A percentile compares a stretch with the other conserved stretches of the same genome.
Evolutionary conservation across 2,329 filamentous ascomycete genomes (phyloP).

Genomic region (Lecanosticta acicola): DNA sequence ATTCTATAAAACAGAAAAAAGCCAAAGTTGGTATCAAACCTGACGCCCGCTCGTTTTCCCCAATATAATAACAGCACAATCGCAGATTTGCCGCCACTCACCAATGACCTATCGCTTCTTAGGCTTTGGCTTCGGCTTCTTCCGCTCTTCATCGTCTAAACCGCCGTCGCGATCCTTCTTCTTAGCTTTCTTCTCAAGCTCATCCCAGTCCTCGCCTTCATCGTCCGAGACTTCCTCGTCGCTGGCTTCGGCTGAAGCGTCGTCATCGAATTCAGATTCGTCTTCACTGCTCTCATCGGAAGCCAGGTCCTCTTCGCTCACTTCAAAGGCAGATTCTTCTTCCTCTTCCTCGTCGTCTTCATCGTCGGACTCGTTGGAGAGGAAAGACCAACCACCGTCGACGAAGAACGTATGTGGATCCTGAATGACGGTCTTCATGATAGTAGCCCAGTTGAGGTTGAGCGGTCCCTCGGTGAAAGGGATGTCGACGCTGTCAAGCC

Average conservation of each 20-base stretch:
- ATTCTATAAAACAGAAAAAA: background rate
- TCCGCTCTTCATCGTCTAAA: constrained; percentile 50
- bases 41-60: background rate
- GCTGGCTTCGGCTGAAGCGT: constrained; percentile 73
- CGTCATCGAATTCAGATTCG: constrained; percentile 88
- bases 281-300: constrained; percentile 77
- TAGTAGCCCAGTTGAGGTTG: constrained; percentile 97
- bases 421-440: constrained; percentile 97
- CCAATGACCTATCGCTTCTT: constrained; percentile 21
- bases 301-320: constrained; percentile 74
- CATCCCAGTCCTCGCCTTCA: constrained; percentile 85
- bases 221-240: constrained; percentile 61
- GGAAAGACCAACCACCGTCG: constrained; percentile 92
- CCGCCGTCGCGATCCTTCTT: constrained; percentile 55
- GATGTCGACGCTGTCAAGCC: constrained; percentile 93
- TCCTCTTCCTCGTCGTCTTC: constrained; percentile 72
- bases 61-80: background rate
- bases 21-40: background rate
- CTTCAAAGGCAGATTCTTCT: constrained; percentile 87
- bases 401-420: constrained; percentile 93
- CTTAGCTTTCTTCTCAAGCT: constrained; percentile 79
- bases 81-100: background rate
- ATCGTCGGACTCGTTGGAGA: constrained; percentile 80
- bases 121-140: constrained; percentile 46
- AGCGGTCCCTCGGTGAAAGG: constrained; percentile 89